These are phyloP conservation scores for Moricandia arvensis DNA, from an alignment of 345 rosid genomes.

Conservation along the genomic window DNA sequence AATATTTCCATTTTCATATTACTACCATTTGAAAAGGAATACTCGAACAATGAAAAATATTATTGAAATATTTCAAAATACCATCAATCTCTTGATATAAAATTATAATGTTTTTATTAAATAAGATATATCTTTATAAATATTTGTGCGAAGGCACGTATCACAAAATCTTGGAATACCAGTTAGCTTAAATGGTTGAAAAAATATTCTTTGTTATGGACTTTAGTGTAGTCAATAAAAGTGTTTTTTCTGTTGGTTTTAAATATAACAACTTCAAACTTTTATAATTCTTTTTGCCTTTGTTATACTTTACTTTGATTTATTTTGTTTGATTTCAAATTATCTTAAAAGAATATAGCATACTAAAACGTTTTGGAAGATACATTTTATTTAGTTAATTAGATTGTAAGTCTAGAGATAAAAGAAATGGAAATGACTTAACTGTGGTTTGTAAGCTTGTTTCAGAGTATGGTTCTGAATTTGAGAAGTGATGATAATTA, in stretches of 20 bases:
- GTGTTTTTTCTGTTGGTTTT: background rate
- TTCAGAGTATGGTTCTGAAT: too few species aligned
- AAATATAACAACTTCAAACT: background rate
- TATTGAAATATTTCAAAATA: background rate
- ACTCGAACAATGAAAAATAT: background rate
- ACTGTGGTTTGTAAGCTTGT: too few species aligned
- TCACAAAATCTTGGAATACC: background rate
- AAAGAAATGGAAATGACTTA: background rate
- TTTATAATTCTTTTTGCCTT: too few species aligned
- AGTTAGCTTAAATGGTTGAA: background rate
- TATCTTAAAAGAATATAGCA: background rate
- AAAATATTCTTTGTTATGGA: background rate
- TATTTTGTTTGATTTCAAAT: background rate
- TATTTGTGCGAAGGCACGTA: too few species aligned
- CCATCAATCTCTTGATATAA: too few species aligned
- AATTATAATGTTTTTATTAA: too few species aligned
- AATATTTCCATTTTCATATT: background rate
- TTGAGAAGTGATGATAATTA: too few species aligned
- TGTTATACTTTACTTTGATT: too few species aligned
- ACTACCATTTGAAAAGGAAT: too few species aligned
- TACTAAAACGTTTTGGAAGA: background rate
- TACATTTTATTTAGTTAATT: background rate
- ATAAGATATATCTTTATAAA: too few species aligned
- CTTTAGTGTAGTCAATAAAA: background rate
- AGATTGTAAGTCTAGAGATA: background rate